A percentile compares a stretch with the other conserved stretches of the same genome.
Conservation (phyloP, 2,329 filamentous ascomycete species). For the Cordyceps fumosorosea region DNA sequence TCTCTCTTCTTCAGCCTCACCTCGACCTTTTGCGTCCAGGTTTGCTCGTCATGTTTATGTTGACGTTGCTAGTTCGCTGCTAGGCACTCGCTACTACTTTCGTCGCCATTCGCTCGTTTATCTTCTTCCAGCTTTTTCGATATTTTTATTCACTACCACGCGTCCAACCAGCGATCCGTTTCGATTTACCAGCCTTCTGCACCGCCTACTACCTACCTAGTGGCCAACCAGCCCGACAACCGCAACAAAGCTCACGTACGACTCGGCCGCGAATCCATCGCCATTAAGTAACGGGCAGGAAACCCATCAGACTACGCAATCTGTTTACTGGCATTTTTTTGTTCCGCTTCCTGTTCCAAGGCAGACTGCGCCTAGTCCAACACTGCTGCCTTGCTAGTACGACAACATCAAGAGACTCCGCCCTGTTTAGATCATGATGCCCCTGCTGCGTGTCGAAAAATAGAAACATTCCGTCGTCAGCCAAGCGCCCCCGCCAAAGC, state of each 20-base stretch:
- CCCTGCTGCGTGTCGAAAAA: conserved; percentile 15
- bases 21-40: conserved; percentile 12
- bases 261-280: not conserved
- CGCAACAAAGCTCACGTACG: not conserved
- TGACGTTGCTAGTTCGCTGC: conserved; percentile 5
- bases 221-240: not conserved
- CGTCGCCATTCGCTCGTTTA: conserved; percentile 13
- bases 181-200: not conserved
- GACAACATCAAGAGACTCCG: conserved; percentile 10
- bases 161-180: not conserved
- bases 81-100: not conserved
- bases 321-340: not conserved
- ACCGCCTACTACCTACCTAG: not conserved
- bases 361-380: not conserved
- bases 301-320: not conserved
- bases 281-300: not conserved
- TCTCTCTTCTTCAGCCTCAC: conserved; percentile 13
- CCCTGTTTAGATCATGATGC: conserved; percentile 14
- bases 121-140: conserved; percentile 1
- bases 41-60: conserved; percentile 21
- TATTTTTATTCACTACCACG: not conserved
- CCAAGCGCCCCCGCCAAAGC: conserved; percentile 15
- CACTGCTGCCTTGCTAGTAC: not conserved
- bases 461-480: conserved; percentile 16
- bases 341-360: not conserved